Evolutionary conservation across 1,284 basidiomycete species (phyloP).

Genomic region (Austroboletus rostrupii): DNA sequence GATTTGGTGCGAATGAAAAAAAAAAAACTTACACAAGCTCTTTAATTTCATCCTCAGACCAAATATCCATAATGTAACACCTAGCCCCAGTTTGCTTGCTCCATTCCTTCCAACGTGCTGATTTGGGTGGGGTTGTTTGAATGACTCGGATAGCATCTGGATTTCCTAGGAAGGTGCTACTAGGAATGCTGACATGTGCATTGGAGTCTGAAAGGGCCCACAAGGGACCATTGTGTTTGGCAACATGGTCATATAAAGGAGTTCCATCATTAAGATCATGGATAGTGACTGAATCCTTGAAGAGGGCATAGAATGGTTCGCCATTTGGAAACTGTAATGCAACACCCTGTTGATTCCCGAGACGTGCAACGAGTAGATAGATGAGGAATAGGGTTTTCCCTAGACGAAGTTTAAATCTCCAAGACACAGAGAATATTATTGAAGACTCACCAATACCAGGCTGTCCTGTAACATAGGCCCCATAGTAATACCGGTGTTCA

Average conservation of each 20-base stretch:
- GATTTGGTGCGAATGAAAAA: no score
- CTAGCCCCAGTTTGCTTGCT: neutral
- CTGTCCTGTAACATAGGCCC: neutral
- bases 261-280: rapidly evolving
- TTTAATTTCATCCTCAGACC: neutral
- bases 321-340: neutral
- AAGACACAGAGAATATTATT: neutral
- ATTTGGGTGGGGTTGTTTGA: neutral
- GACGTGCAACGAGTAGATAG: neutral
- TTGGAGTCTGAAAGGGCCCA: slow-evolving; percentile 1
- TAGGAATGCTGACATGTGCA: neutral
- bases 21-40: slow-evolving; percentile 1
- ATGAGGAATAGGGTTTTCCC: slow-evolving; percentile 2
- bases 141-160: neutral
- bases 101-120: neutral
- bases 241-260: neutral
- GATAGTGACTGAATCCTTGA: neutral
- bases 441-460: slow-evolving; percentile 1
- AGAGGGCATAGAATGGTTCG: neutral
- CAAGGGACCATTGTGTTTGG: neutral
- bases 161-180: neutral
- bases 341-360: neutral
- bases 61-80: slow-evolving; percentile 2
- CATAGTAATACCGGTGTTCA: rapidly evolving
- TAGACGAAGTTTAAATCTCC: no score